Evolutionary conservation across 495 filamentous ascomycete species (phyloP).

Genomic region (Clohesyomyces aquaticus): DNA sequence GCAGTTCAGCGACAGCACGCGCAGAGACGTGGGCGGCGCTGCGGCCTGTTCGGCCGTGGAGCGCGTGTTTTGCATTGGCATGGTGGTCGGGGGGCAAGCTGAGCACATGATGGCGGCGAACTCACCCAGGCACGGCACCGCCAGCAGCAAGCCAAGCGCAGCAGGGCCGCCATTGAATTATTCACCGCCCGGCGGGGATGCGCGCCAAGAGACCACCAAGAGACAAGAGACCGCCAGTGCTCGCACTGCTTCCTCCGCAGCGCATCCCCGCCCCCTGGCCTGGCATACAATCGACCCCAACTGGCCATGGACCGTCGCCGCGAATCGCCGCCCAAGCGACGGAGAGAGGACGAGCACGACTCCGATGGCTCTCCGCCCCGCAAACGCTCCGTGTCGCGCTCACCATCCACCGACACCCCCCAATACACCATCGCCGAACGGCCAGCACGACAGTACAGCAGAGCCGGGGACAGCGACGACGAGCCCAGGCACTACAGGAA

Average conservation of each 20-base stretch:
- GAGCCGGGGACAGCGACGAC: conserved; percentile 34
- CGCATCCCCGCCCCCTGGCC: too few species aligned
- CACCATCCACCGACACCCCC: conserved; percentile 29
- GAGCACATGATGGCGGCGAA: not conserved
- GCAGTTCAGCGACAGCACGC: conserved; percentile 87
- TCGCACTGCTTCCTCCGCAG: not conserved
- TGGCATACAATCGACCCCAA: not conserved
- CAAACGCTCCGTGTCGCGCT: conserved; percentile 24
- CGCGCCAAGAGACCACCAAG: too few species aligned
- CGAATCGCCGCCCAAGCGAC: conserved; percentile 28
- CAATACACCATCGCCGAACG: conserved; percentile 34
- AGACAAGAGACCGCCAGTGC: too few species aligned
- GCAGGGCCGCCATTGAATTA: too few species aligned
- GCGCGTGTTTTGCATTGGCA: not conserved
- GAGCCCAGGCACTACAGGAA: conserved; percentile 32
- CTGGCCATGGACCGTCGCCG: conserved; percentile 14
- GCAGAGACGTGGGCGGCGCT: conserved; percentile 50
- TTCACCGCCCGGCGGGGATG: conserved; percentile 8
- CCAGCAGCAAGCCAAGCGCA: too few species aligned
- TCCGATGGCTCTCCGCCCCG: conserved; percentile 23
- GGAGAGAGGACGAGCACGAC: conserved; percentile 25
- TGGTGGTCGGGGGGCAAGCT: not conserved
- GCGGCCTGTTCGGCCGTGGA: conserved; percentile 24
- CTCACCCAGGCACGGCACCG: too few species aligned
- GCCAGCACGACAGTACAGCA: conserved; percentile 34